phyloP scores from a whole-genome alignment of 805 yeast genomes.

The Hanseniaspora valbyensis region DNA sequence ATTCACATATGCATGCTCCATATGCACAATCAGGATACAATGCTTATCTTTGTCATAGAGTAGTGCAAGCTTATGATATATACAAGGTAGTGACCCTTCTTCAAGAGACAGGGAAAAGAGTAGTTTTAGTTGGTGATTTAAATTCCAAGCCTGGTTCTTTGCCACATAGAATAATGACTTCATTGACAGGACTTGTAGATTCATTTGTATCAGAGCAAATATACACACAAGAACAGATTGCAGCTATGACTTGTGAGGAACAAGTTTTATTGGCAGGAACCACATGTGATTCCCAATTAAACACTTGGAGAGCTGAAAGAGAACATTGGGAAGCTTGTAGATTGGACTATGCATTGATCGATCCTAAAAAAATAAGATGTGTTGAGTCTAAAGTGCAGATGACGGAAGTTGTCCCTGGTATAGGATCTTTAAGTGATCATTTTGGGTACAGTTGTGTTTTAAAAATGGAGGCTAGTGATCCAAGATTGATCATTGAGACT shows the following conservation, averaged over 20 bases:
- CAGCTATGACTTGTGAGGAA: constrained; percentile 22
- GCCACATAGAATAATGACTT: constrained; percentile 62
- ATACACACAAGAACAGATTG: constrained; percentile 23
- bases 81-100: constrained; percentile 46
- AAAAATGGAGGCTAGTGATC: constrained; percentile 20
- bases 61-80: constrained; percentile 95
- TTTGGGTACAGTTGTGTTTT: constrained; percentile 60
- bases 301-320: constrained; percentile 65
- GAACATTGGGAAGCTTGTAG: constrained; percentile 65
- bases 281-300: constrained; percentile 79
- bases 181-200: constrained; percentile 59
- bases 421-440: constrained; percentile 84
- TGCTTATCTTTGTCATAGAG: constrained; percentile 77
- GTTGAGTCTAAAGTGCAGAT: constrained; percentile 60
- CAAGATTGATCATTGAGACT: constrained; percentile 1
- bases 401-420: constrained; percentile 51
- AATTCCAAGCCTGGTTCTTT: constrained; percentile 81
- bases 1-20: constrained; percentile 97
- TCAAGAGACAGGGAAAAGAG: constrained; percentile 70
- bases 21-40: constrained; percentile 76
- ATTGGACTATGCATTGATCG: constrained; percentile 79
- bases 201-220: constrained; percentile 51
- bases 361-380: constrained; percentile 42
- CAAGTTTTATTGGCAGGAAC: constrained; percentile 70
- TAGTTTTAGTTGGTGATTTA: constrained; percentile 84